Conservation (phyloP, 495 filamentous ascomycete genomes). For the Umbilicaria muhlenbergii region DNA sequence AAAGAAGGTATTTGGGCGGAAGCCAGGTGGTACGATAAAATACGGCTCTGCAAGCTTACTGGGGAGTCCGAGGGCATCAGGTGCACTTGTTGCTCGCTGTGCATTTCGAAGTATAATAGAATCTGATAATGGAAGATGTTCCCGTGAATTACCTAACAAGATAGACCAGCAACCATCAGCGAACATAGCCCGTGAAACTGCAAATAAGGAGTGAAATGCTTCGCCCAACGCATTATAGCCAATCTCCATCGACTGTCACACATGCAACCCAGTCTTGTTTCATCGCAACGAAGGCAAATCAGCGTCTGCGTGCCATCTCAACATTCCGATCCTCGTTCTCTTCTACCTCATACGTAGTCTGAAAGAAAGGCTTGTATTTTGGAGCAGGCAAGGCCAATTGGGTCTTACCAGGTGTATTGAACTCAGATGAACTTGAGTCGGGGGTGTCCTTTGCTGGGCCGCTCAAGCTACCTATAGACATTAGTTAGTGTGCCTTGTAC, state of each 20-base stretch:
- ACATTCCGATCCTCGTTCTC: slow-evolving; percentile 16
- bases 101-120: slow-evolving; percentile 5
- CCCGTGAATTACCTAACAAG: slow-evolving; percentile 14
- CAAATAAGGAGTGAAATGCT: background rate
- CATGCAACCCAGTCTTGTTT: background rate
- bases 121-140: slow-evolving; percentile 7
- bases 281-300: background rate
- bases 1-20: slow-evolving; percentile 65
- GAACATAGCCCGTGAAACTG: slow-evolving; percentile 1
- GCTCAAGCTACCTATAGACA: slow-evolving; percentile 4
- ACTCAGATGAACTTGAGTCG: slow-evolving; percentile 7
- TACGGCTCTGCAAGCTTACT: slow-evolving; percentile 9
- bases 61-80: background rate
- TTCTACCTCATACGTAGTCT: slow-evolving; percentile 15
- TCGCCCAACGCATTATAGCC: background rate
- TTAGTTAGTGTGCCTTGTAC: background rate
- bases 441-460: slow-evolving; percentile 3
- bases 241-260: background rate
- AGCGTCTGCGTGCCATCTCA: slow-evolving; percentile 8
- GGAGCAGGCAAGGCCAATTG: slow-evolving; percentile 8
- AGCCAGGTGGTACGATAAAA: slow-evolving; percentile 59
- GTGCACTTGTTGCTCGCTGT: slow-evolving; percentile 2
- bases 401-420: slow-evolving; percentile 11
- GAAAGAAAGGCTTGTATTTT: slow-evolving; percentile 5
- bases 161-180: slow-evolving; percentile 11